Evolutionary conservation across 2,329 filamentous ascomycete genomes (phyloP).

Genomic region (Gaeumannomyces sp.): DNA sequence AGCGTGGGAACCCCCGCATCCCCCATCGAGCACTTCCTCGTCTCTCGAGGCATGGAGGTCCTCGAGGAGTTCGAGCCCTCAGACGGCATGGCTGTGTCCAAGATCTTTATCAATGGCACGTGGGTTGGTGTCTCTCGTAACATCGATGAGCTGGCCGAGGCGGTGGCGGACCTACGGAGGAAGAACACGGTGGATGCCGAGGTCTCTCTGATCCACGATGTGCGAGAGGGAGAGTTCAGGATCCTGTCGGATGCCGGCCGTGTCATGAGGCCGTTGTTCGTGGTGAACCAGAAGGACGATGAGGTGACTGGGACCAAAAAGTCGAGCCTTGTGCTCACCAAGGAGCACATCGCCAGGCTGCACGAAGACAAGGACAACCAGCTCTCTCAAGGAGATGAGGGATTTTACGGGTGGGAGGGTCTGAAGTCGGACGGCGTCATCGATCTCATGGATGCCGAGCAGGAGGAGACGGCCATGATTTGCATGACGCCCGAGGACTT

Average conservation of each 20-base stretch:
- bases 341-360: slow-evolving; percentile 72
- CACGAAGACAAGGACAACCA: slow-evolving; percentile 58
- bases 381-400: slow-evolving; percentile 50
- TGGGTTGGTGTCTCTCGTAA: slow-evolving; percentile 97
- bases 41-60: slow-evolving; percentile 90
- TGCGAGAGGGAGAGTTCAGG: slow-evolving; percentile 95
- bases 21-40: slow-evolving; percentile 92
- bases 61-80: slow-evolving; percentile 90
- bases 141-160: slow-evolving; percentile 74
- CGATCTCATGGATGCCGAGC: slow-evolving; percentile 95
- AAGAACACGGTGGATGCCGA: slow-evolving; percentile 82
- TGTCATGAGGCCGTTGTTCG: slow-evolving; percentile 89
- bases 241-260: slow-evolving; percentile 96
- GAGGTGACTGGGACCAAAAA: slow-evolving; percentile 50
- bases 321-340: slow-evolving; percentile 74
- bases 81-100: slow-evolving; percentile 84
- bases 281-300: slow-evolving; percentile 83
- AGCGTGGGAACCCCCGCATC: slow-evolving; percentile 89
- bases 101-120: slow-evolving; percentile 95
- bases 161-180: slow-evolving; percentile 71
- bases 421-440: slow-evolving; percentile 79
- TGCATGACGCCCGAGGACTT: slow-evolving; percentile 97
- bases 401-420: slow-evolving; percentile 81
- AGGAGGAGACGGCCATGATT: slow-evolving; percentile 98
- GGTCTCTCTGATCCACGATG: slow-evolving; percentile 91